phyloP scores from a whole-genome alignment of 352 stramenopile species.

The Pythium dissimile region DNA sequence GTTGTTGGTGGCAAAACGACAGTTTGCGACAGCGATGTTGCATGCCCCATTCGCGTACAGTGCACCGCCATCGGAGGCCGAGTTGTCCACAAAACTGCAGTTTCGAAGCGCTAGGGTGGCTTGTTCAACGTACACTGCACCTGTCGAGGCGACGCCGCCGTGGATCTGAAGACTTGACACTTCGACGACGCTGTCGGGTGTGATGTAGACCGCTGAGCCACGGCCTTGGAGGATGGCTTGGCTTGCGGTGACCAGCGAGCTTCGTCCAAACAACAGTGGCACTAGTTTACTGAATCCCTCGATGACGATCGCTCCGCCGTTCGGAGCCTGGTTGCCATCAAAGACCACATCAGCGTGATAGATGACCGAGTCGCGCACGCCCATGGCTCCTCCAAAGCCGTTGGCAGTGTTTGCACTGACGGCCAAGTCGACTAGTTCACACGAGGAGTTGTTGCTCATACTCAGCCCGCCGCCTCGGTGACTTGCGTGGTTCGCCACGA shows the following conservation, averaged over 20 bases:
- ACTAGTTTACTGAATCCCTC: background rate
- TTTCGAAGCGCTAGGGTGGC: background rate
- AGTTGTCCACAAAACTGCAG: constrained; percentile 12
- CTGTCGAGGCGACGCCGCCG: background rate
- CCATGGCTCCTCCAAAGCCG: background rate
- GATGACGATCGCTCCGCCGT: constrained; percentile 3
- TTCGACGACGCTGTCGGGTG: background rate
- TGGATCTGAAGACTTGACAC: constrained; percentile 1
- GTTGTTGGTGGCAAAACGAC: background rate
- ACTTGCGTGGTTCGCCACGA: background rate
- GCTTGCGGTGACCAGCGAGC: constrained; percentile 2
- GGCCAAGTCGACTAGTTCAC: background rate
- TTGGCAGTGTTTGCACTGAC: constrained; percentile 10
- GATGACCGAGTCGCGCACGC: constrained; percentile 2
- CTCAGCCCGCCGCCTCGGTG: constrained; percentile 7
- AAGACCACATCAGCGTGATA: background rate
- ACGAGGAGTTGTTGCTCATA: background rate
- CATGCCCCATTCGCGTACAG: constrained; percentile 4
- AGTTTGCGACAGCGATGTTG: background rate
- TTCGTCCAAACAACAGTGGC: background rate
- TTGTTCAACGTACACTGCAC: constrained; percentile 10
- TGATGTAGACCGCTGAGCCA: constrained; percentile 13
- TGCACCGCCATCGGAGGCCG: constrained; percentile 1
- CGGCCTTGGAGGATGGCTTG: background rate
- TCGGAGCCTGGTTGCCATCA: background rate